Base-by-base conservation (phyloP, 176 grass and related monocot species). In the Canna indica region DNA sequence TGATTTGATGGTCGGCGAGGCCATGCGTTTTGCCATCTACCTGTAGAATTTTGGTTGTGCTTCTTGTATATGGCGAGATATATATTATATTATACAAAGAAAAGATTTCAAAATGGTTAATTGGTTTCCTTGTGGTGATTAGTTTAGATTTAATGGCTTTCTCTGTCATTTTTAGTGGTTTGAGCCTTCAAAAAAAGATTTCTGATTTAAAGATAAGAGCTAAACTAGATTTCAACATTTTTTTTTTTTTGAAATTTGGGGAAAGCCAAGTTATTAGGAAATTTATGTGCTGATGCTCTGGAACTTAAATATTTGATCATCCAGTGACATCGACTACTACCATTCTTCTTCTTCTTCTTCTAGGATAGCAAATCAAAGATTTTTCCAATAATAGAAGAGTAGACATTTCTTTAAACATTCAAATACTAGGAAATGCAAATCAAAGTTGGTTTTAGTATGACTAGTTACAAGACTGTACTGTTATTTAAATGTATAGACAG, bases 21-120 rank as follows among this genome's bases (percentile, higher is more conserved):
- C 83, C 83, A 90, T 90, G 87, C 78, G 87, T 78, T 90, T 86
- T 65, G 77, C 77, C 81, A 90, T 90, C 81, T 90, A 86, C 74
- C 80, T 72, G 33, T 90, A 90, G 79, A 39, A 29, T 58, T 58
- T 15, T 2, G 61, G 34, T 18, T 6, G 61, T 31, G 34, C 28
- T 72, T 30, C 27, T 1, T 72, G 69, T 27, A 11, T 47, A 39
- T 28, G 15, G 12, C 20, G 27, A 32, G 30, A 47, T 41, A 42
- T 15, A 44, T 59, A 71, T n/a, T 57, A 72, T 29, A 28, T n/a
- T n/a, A n/a, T n/a, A 31, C 26, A 17, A 30, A 30, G 25, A 30
- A 58, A 5, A 31, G 25, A 12, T 29, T 59, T 30, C 26, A 11
- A 15, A 14, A 59, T 28, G 57, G 27, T 11, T 29, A 9, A 7